Conservation (phyloP, 176 grass and related monocot species). For the Oryza brachyantha region DNA sequence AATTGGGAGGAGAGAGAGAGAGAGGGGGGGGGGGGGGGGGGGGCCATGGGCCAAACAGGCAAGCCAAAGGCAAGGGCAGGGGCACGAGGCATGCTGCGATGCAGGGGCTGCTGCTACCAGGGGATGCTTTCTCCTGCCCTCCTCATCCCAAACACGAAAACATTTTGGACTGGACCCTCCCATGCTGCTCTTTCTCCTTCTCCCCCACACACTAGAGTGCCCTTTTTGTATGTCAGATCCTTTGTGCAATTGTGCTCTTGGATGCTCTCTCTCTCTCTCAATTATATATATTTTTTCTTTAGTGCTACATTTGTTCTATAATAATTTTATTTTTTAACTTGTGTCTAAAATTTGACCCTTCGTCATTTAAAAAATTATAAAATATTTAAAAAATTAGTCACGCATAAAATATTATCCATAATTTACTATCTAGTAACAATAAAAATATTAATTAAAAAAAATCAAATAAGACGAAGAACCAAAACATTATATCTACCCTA, state of each 20-base stretch:
- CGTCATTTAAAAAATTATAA: no score
- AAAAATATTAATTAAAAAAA: no score
- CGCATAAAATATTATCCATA: no score
- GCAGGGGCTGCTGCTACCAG: background rate
- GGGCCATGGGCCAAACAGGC: background rate
- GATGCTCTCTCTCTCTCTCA: background rate
- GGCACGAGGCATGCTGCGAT: slow-evolving; percentile 7
- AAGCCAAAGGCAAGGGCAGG: background rate
- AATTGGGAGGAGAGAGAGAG: background rate
- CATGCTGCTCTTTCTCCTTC: background rate
- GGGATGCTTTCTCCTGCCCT: background rate
- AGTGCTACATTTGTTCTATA: no score
- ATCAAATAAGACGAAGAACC: no score
- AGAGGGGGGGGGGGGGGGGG: background rate
- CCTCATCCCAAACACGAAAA: slow-evolving; percentile 14
- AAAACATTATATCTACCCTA: no score
- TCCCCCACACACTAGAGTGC: background rate
- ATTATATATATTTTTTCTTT: no score
- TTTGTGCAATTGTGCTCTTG: background rate
- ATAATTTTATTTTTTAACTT: no score
- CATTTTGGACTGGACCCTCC: background rate
- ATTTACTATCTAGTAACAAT: no score
- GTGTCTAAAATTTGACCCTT: no score
- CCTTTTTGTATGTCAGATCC: background rate
- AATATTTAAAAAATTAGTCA: no score